Conservation (phyloP, 345 rosid species). For the Boechera retrofracta region DNA sequence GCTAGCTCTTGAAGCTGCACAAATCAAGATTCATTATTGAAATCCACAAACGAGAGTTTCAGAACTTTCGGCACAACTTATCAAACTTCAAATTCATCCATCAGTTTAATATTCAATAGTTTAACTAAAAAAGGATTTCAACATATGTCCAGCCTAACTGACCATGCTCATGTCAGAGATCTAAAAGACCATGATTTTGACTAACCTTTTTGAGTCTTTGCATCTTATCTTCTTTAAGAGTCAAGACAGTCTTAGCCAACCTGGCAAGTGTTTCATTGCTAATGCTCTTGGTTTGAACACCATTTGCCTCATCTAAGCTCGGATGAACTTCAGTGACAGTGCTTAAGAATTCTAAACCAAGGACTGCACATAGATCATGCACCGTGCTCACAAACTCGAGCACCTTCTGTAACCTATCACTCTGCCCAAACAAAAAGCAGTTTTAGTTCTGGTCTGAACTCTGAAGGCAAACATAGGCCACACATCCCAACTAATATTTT, state of each 20-base stretch:
- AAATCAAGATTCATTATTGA: constrained; percentile 1
- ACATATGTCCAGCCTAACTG: background rate
- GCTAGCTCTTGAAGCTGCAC: constrained; percentile 72
- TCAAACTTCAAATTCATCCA: background rate
- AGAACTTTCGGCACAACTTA: background rate
- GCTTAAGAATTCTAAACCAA: constrained; percentile 85
- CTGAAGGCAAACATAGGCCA: background rate
- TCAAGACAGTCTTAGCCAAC: constrained; percentile 78
- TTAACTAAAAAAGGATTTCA: background rate
- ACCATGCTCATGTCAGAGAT: constrained; percentile 13
- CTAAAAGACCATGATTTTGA: background rate
- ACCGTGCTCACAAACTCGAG: constrained; percentile 91
- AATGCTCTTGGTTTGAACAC: constrained; percentile 80
- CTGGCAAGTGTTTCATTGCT: constrained; percentile 86
- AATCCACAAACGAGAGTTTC: background rate
- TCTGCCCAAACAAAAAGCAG: constrained; percentile 52
- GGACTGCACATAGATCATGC: constrained; percentile 91
- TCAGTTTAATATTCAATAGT: background rate
- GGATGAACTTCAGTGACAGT: constrained; percentile 92
- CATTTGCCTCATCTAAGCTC: constrained; percentile 77
- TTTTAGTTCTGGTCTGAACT: constrained; percentile 21
- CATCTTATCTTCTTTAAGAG: constrained; percentile 83
- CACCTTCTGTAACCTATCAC: constrained; percentile 89
- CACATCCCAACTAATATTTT: background rate
- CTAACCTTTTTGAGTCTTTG: constrained; percentile 84